Evolutionary conservation across 2,329 filamentous ascomycete species (phyloP).

Genomic region (Keithomyces neogunnii): DNA sequence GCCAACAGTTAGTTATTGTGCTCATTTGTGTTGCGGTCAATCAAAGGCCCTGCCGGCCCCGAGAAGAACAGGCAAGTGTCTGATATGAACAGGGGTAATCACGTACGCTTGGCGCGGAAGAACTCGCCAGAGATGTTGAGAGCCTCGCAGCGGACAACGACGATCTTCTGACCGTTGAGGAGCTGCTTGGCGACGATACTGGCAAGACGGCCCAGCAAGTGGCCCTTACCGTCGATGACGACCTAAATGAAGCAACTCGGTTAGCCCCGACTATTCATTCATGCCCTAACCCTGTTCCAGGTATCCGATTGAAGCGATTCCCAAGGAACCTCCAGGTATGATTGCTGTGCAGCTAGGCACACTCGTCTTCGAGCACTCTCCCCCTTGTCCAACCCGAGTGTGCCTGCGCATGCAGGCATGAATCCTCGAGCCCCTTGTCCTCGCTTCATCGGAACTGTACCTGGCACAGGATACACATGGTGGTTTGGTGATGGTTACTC

Average conservation of each 20-base stretch:
- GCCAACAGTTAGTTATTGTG: conserved; percentile 35
- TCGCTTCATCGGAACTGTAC: conserved; percentile 2
- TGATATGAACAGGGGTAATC: not conserved
- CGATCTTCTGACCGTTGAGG: conserved; percentile 98
- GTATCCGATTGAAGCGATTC: not conserved
- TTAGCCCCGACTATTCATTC: conserved; percentile 14
- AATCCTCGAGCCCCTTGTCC: not conserved
- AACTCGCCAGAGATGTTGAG: conserved; percentile 99
- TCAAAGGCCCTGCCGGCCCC: not conserved
- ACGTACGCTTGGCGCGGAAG: conserved; percentile 99
- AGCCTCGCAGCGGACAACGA: conserved; percentile 96
- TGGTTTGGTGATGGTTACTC: conserved; percentile 32
- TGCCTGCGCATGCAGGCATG: conserved; percentile 6
- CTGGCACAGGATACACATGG: conserved; percentile 6
- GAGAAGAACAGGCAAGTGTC: not conserved
- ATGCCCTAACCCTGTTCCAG: not conserved
- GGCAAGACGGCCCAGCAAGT: conserved; percentile 98
- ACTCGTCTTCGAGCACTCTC: not conserved
- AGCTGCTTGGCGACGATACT: conserved; percentile 98
- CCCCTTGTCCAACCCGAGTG: conserved; percentile 1
- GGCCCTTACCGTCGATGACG: conserved; percentile 99
- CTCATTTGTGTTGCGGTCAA: not conserved
- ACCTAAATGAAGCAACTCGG: conserved; percentile 47
- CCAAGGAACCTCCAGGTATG: not conserved
- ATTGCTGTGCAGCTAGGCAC: conserved; percentile 3